These are phyloP conservation scores for Dryas drummondii DNA, from an alignment of 306 rosid genomes.

Conservation along the genomic window DNA sequence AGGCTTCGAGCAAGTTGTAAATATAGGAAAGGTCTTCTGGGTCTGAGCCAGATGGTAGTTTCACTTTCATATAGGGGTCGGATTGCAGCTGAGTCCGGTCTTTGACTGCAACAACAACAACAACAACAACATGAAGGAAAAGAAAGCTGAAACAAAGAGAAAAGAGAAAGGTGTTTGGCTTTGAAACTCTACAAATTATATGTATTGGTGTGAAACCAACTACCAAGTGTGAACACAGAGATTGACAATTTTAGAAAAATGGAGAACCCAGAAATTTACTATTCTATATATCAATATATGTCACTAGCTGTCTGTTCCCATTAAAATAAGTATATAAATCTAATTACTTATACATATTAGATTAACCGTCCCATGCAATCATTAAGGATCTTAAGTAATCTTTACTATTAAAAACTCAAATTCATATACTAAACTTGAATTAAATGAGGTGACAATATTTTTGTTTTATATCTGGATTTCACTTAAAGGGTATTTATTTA, in stretches of 20 bases:
- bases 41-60: conserved; percentile 1
- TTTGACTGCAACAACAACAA: no score
- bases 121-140: not conserved
- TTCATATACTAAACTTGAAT: no score
- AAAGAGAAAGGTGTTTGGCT: not conserved
- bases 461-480: no score
- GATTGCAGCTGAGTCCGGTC: not conserved
- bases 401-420: not conserved
- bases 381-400: not conserved
- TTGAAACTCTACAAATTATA: conserved; percentile 1
- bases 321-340: not conserved
- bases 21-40: conserved; percentile 23
- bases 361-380: not conserved
- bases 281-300: not conserved
- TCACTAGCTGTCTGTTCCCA: not conserved
- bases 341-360: not conserved
- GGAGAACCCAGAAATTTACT: not conserved
- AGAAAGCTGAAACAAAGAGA: not conserved
- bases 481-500: no score
- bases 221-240: conserved; percentile 34
- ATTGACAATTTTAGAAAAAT: not conserved
- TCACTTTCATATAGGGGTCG: conserved; percentile 19
- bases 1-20: conserved; percentile 16
- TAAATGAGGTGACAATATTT: no score
- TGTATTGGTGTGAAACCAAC: conserved; percentile 22